A percentile compares a stretch with the other conserved stretches of the same genome.
phyloP scores from a whole-genome alignment of 306 rosid genomes.

The Carpinus viminea region DNA sequence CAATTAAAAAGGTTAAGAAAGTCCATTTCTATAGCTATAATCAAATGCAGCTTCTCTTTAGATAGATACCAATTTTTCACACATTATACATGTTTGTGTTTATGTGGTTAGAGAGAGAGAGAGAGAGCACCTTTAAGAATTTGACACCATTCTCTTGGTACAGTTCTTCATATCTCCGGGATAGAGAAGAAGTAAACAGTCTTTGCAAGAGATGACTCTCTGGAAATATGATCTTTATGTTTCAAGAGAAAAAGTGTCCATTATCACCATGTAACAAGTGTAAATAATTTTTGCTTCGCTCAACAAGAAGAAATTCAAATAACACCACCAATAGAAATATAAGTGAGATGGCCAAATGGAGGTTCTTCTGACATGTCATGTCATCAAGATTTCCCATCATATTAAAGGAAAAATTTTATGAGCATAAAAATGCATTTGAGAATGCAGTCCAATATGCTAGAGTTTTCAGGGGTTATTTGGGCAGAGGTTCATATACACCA shows the following conservation, averaged over 20 bases:
- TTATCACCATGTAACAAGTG: slow-evolving; percentile 26
- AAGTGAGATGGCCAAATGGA: not conserved
- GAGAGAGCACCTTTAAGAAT: slow-evolving; percentile 63
- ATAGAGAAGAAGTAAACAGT: slow-evolving; percentile 87
- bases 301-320: not conserved
- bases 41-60: not conserved
- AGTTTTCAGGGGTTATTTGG: not conserved
- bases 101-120: not conserved
- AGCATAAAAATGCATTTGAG: not conserved
- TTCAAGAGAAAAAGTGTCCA: slow-evolving; percentile 8
- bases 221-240: slow-evolving; percentile 72
- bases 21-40: not conserved
- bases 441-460: not conserved
- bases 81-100: not conserved
- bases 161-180: slow-evolving; percentile 82
- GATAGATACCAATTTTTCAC: not conserved
- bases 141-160: slow-evolving; percentile 86
- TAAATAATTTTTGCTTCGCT: not conserved
- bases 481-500: not conserved
- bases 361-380: not conserved
- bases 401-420: not conserved
- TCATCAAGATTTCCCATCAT: not conserved
- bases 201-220: slow-evolving; percentile 80
- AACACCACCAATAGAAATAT: not conserved
- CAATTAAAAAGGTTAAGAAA: slow-evolving; percentile 29